Conservation (phyloP, 768 basidiomycete genomes). For the Terana coerulea region DNA sequence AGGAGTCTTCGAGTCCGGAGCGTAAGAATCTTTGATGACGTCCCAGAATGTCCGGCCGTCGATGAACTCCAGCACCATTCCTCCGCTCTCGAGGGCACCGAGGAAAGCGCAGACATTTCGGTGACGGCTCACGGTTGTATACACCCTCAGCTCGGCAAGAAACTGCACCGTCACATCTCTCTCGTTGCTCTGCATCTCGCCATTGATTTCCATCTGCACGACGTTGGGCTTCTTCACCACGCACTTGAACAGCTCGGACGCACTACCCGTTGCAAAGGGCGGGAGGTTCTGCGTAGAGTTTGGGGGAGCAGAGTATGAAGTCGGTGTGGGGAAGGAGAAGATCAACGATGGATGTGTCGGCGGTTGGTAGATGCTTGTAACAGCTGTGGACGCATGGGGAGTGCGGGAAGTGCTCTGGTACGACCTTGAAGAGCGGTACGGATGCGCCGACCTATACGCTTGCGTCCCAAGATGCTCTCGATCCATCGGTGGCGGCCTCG, state of each 20-base stretch:
- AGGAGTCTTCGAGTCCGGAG: conserved; percentile 31
- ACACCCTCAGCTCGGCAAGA: conserved; percentile 82
- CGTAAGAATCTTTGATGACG: conserved; percentile 47
- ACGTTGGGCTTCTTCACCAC: conserved; percentile 85
- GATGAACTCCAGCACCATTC: conserved; percentile 83
- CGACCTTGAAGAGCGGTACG: conserved; percentile 18
- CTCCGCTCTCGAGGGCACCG: conserved; percentile 79
- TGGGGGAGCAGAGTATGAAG: conserved; percentile 74
- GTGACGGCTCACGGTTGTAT: conserved; percentile 73
- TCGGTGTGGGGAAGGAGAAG: conserved; percentile 80
- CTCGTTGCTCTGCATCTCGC: conserved; percentile 83
- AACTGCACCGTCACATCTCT: conserved; percentile 83
- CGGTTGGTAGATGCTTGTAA: conserved; percentile 49
- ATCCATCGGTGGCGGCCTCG: background rate
- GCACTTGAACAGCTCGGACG: conserved; percentile 84
- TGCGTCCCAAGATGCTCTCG: background rate
- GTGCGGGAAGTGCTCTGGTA: conserved; percentile 38
- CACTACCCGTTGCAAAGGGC: conserved; percentile 77
- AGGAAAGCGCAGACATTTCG: conserved; percentile 80
- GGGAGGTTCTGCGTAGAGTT: conserved; percentile 69
- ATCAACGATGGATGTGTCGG: conserved; percentile 70
- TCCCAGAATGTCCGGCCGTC: conserved; percentile 82
- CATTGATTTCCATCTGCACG: conserved; percentile 84
- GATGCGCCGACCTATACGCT: background rate
- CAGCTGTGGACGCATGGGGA: conserved; percentile 56